Base-by-base conservation (phyloP, 2,329 filamentous ascomycete species). In the Hortaea sp. region DNA sequence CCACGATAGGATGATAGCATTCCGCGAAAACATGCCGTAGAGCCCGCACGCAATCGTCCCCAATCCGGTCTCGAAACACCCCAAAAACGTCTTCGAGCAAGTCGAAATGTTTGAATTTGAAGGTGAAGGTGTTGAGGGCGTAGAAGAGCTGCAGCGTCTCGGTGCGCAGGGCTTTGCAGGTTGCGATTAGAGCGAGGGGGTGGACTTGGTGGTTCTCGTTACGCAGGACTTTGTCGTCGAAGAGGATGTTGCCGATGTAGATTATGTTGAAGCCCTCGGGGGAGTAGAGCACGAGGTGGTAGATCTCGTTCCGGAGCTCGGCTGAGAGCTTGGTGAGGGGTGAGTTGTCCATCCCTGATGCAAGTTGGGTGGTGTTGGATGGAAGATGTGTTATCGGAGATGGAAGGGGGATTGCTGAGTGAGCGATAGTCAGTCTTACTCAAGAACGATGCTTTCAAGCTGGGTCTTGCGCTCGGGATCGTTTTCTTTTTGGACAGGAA, bases 291-390 rank as follows among this genome's bases (percentile, higher is more conserved):
- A 41, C 39, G 11, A 43, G 41, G 7, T 43, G 32, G 20, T 43
- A 47, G 45, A 47, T 47, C 7, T 30, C n/a, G 34, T 47, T 47
- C 9, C 45, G 41, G 10, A 47, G 34, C 39, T 47, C 45, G 27
- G 40, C 30, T 11, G 45, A 13, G 7, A 47, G 35, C 20, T 27
- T 27, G 12, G 29, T 39, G 31, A 46, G 32, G 13, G 45, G 44
- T 35, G 48, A 50, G 42, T 48, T 30, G 12, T 41, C 39, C 39
- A 41, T 41, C 38, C 3, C 3, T 9, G 2, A n/a, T 35, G 7
- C 9, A 35, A n/a, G 2, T 9, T 35, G 32, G 7, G 32, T 35
- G 2, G 32, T 35, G 7, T 4, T 35, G 32, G 7, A 35, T 4
- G 32, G 7, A 35, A 35, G 32, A 4, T 9, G 32, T 35, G 32